Percentiles rank a stretch among this genome's conserved stretches.
Conservation (phyloP, 495 filamentous ascomycete species). For the Tetracladium marchalianum region DNA sequence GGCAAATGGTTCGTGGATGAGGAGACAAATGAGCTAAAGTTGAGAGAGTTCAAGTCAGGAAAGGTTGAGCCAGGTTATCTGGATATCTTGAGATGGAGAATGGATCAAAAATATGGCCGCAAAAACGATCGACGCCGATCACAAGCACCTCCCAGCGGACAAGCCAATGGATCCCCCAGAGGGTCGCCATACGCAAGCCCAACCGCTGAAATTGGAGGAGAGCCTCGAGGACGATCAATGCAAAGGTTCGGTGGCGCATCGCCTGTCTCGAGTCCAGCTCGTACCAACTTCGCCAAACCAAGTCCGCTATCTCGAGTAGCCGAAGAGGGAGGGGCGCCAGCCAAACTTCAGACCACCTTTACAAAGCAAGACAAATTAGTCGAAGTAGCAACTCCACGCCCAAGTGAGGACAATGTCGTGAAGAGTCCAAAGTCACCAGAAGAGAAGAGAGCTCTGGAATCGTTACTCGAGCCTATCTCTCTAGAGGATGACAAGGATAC, state of each 20-base stretch:
- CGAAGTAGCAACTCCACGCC: slow-evolving; percentile 42
- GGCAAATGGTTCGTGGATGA: slow-evolving; percentile 86
- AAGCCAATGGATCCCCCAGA: slow-evolving; percentile 20
- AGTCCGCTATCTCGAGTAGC: slow-evolving; percentile 42
- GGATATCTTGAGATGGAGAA: slow-evolving; percentile 87
- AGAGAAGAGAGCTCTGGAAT: slow-evolving; percentile 14
- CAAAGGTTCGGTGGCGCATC: slow-evolving; percentile 42
- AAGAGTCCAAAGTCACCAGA: slow-evolving; percentile 7
- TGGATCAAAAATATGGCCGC: slow-evolving; percentile 88
- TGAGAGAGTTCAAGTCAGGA: slow-evolving; percentile 79
- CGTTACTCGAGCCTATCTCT: slow-evolving; percentile 13
- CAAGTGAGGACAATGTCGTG: slow-evolving; percentile 32
- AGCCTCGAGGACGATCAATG: slow-evolving; percentile 41
- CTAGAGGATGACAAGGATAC: slow-evolving; percentile 23
- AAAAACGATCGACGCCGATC: slow-evolving; percentile 28
- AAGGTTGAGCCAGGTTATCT: slow-evolving; percentile 90
- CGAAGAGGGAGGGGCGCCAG: slow-evolving; percentile 31
- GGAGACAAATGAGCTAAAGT: slow-evolving; percentile 81
- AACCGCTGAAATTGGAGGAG: slow-evolving; percentile 29
- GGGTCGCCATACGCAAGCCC: slow-evolving; percentile 45
- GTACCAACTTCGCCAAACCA: slow-evolving; percentile 38
- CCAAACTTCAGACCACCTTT: slow-evolving; percentile 17
- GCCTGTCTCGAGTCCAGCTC: slow-evolving; percentile 41
- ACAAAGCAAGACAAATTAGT: slow-evolving; percentile 26
- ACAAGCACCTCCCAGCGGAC: slow-evolving; percentile 19